Evolutionary conservation across 306 rosid genomes (phyloP).

Genomic region (Hippophae rhamnoides): DNA sequence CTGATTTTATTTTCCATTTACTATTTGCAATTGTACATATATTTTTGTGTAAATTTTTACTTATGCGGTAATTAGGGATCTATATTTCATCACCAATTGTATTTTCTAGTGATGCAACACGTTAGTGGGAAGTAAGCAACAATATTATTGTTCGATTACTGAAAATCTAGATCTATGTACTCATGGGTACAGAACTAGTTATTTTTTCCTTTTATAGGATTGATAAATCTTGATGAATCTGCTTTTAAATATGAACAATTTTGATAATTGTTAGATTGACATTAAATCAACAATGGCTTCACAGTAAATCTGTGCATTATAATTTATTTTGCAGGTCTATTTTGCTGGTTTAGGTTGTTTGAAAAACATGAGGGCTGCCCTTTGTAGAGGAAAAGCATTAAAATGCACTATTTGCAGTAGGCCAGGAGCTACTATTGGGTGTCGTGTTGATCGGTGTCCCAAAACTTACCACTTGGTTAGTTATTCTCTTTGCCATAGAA

Average conservation of each 20-base stretch:
- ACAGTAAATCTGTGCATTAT: constrained; percentile 8
- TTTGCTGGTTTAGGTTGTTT: constrained; percentile 98
- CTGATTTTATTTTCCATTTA: neutral
- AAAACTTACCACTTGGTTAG: constrained; percentile 96
- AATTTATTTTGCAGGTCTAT: constrained; percentile 69
- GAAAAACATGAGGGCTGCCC: constrained; percentile 92
- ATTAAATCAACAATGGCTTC: constrained; percentile 2
- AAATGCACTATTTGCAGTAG: constrained; percentile 95
- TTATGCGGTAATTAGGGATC: neutral
- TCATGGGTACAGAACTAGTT: no score
- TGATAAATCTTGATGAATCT: neutral
- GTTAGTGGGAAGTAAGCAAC: constrained; percentile 19
- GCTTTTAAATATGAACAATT: constrained; percentile 1
- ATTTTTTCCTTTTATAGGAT: no score
- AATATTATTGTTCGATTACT: constrained; percentile 1
- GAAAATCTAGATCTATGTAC: neutral
- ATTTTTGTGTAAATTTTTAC: no score
- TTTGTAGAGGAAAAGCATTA: constrained; percentile 87
- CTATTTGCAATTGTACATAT: neutral
- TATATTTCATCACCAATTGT: constrained; percentile 13
- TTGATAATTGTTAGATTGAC: neutral
- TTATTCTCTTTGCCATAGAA: constrained; percentile 15
- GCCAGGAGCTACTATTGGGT: constrained; percentile 94
- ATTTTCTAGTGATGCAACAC: constrained; percentile 10
- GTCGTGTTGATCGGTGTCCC: constrained; percentile 98